Evolutionary conservation across 768 basidiomycete genomes (phyloP), one percentile per base, ranked within the genome.

Genomic region (Sarcomyxa edulis): DNA sequence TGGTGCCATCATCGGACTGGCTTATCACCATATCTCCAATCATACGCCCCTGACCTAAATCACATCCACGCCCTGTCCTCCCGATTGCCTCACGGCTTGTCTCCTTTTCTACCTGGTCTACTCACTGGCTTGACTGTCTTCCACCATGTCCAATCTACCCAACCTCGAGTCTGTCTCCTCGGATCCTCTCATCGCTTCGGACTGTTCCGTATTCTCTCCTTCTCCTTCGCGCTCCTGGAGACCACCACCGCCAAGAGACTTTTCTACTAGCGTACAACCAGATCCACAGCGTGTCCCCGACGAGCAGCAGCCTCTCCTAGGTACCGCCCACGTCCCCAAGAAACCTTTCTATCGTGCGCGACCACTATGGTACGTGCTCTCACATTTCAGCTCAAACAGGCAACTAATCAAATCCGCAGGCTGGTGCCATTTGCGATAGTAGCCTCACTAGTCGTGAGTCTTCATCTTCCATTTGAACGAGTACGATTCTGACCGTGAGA

Each of bases 391-490:
- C 11, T 24, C 20, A 9, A 18, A 32, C 38, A n/a, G 23, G n/a
- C 40, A 23, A 27, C 26, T 39, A 25, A 48, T 38, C 42, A 49
- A 18, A 36, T 45, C 28, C 19, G 20, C 42, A 89, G 86, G 87
- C 71, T 90, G 7, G 82, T 87, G 16, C 86, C 85, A 3, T 85
- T 89, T 52, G 84, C 78, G 5, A 60, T 90, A 27, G 60, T 67
- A 11, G 72, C 79, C 9, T 72, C 86, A 5, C 50, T 89, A 20
- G 75, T 74, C 30, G 86, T 89, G 52, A 56, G 78, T 68, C 6
- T 34, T n/a, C 20, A n/a, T n/a, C n/a, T 35, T 24, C 35, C 27
- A 22, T 22, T 8, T n/a, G 12, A 10, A 14, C 21, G 16, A 18
- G 16, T 22, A 26, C 14, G 26, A 35, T 28, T 34, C 29, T 29